phyloP scores from a whole-genome alignment of 495 filamentous ascomycete genomes.

The Bombardia bombarda region DNA sequence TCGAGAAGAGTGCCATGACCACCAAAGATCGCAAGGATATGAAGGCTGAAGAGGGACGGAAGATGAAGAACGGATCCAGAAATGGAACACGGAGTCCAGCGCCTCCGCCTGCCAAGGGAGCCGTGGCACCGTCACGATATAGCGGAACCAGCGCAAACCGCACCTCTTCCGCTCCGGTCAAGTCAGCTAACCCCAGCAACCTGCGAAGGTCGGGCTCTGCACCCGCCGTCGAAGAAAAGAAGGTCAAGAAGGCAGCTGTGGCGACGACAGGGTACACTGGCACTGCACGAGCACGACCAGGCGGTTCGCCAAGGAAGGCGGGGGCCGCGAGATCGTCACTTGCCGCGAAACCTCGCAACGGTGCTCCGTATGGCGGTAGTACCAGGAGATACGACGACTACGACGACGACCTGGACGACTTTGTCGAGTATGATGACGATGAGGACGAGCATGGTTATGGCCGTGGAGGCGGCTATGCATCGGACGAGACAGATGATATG shows the following conservation, averaged over 20 bases:
- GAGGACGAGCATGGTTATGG: conserved; percentile 30
- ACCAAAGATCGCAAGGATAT: conserved; percentile 41
- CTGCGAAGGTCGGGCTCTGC: conserved; percentile 7
- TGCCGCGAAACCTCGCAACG: conserved; percentile 15
- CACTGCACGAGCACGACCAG: conserved; percentile 41
- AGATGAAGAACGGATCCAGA: conserved; percentile 10
- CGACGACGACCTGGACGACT: conserved; percentile 46
- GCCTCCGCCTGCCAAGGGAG: too few relatives aligned
- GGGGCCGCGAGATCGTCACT: conserved; percentile 11
- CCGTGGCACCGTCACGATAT: too few relatives aligned
- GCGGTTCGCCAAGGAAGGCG: conserved; percentile 20
- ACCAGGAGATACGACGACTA: conserved; percentile 47
- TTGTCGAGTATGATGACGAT: conserved; percentile 48
- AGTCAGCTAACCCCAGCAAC: too few relatives aligned
- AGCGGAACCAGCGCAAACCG: too few relatives aligned
- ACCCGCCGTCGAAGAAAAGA: conserved; percentile 34
- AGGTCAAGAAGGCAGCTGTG: conserved; percentile 47
- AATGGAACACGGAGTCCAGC: too few relatives aligned
- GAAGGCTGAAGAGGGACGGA: conserved; percentile 26
- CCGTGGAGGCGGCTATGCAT: conserved; percentile 23
- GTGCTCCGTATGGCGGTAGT: conserved; percentile 28
- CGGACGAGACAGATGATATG: conserved; percentile 52
- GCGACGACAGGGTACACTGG: conserved; percentile 51
- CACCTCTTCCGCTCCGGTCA: too few relatives aligned
- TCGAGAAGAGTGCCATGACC: conserved; percentile 31